Conservation (phyloP, 805 yeast species). For the Helenozyma rhizophorensis region DNA sequence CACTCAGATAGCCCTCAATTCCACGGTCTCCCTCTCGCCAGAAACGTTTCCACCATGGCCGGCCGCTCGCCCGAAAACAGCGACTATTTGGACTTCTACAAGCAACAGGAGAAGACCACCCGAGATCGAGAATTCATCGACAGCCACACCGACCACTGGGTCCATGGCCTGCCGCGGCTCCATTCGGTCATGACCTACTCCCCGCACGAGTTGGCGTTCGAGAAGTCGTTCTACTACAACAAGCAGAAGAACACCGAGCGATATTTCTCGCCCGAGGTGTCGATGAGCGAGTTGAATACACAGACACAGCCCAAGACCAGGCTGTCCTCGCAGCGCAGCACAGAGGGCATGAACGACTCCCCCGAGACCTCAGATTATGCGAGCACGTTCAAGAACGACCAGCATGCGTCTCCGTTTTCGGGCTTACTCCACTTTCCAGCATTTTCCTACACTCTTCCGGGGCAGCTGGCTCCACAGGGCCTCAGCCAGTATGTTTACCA, state of each 20-base stretch:
- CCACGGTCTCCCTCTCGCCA: no score
- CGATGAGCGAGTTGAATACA: not conserved
- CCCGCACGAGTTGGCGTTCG: not conserved
- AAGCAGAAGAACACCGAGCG: no score
- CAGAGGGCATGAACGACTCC: conserved; percentile 21
- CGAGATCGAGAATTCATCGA: conserved; percentile 3
- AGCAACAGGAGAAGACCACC: conserved; percentile 2
- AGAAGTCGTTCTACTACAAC: no score
- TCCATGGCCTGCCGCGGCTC: conserved; percentile 26
- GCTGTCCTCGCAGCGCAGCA: conserved; percentile 2
- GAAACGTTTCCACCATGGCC: no score
- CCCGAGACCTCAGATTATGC: not conserved
- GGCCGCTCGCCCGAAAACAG: not conserved
- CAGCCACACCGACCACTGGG: conserved; percentile 19
- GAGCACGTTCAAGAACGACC: conserved; percentile 10
- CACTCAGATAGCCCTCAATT: no score
- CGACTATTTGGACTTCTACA: conserved; percentile 3
- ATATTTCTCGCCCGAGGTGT: no score
- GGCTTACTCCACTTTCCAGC: conserved; percentile 14
- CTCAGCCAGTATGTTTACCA: conserved; percentile 21
- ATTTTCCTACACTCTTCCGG: conserved; percentile 7
- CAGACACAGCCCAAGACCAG: conserved; percentile 5
- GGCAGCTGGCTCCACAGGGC: conserved; percentile 1
- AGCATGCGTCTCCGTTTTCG: conserved; percentile 11
- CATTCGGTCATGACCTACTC: conserved; percentile 23